Conservation (phyloP, 768 basidiomycete species). For the Leucocoprinus birnbaumii region DNA sequence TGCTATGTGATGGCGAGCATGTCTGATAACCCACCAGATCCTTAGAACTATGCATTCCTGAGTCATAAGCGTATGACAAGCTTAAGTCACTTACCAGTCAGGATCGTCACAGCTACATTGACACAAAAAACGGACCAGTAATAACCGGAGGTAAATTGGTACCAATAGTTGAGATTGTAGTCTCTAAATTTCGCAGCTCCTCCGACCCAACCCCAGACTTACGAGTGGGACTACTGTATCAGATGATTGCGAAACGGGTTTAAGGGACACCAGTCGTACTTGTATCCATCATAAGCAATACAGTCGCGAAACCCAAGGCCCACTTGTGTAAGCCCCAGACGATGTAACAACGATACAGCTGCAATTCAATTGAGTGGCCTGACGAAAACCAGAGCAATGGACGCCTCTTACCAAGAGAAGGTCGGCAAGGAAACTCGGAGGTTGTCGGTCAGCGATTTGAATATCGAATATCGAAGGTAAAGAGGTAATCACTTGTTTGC, state of each 20-base stretch:
- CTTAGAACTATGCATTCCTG: too few species aligned
- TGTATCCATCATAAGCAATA: slow-evolving; percentile 30
- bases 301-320: slow-evolving; percentile 22
- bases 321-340: slow-evolving; percentile 31
- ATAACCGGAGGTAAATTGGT: slow-evolving; percentile 16
- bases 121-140: slow-evolving; percentile 23
- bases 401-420: too few species aligned
- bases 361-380: neutral
- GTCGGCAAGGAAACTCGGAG: too few species aligned
- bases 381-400: too few species aligned
- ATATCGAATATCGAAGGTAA: too few species aligned
- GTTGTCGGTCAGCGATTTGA: neutral
- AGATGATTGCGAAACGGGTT: too few species aligned
- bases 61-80: neutral
- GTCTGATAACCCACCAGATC: too few species aligned
- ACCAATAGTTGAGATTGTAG: neutral
- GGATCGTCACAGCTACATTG: slow-evolving; percentile 20
- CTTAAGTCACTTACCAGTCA: slow-evolving; percentile 21
- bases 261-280: slow-evolving; percentile 21
- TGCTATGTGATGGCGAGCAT: too few species aligned
- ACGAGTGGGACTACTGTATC: too few species aligned
- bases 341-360: slow-evolving; percentile 35
- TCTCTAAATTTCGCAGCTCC: too few species aligned
- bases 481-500: slow-evolving; percentile 31
- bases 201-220: too few species aligned